These are phyloP conservation scores for Calonectria montana DNA, from an alignment of 2,329 filamentous ascomycete species.

Conservation along the genomic window DNA sequence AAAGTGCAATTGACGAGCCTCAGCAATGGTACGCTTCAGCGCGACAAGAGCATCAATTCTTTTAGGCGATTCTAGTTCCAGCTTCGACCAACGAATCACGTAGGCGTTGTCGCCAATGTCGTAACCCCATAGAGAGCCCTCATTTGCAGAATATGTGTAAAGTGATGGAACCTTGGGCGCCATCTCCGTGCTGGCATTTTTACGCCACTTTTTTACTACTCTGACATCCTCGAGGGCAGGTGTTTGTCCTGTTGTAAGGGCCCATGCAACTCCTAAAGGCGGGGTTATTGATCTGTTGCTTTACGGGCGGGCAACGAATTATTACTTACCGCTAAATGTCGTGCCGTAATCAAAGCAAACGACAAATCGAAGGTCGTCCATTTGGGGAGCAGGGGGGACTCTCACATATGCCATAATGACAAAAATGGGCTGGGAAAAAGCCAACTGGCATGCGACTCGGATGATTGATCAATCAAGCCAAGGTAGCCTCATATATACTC, in stretches of 20 bases:
- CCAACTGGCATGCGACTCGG: background rate
- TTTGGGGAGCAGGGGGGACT: background rate
- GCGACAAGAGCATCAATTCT: slow-evolving; percentile 13
- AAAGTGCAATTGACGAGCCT: slow-evolving; percentile 13
- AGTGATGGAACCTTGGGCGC: slow-evolving; percentile 23
- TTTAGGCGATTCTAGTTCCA: slow-evolving; percentile 17
- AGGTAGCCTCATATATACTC: background rate
- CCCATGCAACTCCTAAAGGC: slow-evolving; percentile 23
- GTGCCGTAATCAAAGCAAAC: slow-evolving; percentile 31
- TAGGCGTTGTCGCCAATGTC: slow-evolving; percentile 25
- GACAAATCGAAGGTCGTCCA: slow-evolving; percentile 19
- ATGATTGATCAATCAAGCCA: background rate
- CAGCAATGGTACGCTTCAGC: slow-evolving; percentile 20
- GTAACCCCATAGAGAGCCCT: slow-evolving; percentile 20
- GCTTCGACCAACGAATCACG: slow-evolving; percentile 28
- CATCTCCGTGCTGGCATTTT: background rate
- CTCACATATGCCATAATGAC: background rate
- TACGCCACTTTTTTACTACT: slow-evolving; percentile 19
- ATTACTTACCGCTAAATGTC: slow-evolving; percentile 19
- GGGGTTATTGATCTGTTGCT: background rate
- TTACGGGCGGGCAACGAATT: background rate
- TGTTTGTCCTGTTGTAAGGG: slow-evolving; percentile 6
- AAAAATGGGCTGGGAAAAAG: background rate
- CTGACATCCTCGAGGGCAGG: slow-evolving; percentile 20
- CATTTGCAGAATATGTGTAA: slow-evolving; percentile 24